Evolutionary conservation across 2,329 filamentous ascomycete genomes (phyloP).

Genomic region (Phialemonium atrogriseum): DNA sequence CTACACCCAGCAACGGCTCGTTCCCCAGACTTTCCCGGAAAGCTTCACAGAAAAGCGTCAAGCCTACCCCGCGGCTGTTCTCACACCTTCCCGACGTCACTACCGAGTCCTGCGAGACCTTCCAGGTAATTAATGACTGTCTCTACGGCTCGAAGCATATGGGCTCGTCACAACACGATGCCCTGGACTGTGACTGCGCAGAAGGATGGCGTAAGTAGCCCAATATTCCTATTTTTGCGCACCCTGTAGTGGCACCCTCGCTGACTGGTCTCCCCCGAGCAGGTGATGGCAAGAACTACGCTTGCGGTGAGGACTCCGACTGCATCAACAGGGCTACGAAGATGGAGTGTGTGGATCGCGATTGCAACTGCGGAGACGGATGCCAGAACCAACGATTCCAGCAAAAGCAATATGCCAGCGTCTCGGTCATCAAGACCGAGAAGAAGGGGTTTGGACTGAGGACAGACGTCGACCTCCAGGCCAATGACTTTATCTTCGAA

Average conservation of each 20-base stretch:
- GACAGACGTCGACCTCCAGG: slow-evolving; percentile 65
- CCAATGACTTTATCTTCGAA: slow-evolving; percentile 92
- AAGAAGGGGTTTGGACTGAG: slow-evolving; percentile 96
- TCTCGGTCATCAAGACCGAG: slow-evolving; percentile 93
- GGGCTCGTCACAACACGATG: slow-evolving; percentile 81
- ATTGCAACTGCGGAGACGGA: slow-evolving; percentile 77
- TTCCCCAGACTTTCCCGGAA: slow-evolving; percentile 67
- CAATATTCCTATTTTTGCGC: slow-evolving; percentile 6
- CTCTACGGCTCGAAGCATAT: slow-evolving; percentile 87
- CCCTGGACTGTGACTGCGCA: slow-evolving; percentile 88
- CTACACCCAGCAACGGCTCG: slow-evolving; percentile 41
- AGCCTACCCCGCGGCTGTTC: slow-evolving; percentile 48
- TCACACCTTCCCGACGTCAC: slow-evolving; percentile 71
- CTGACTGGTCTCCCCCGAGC: slow-evolving; percentile 12
- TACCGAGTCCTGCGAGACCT: slow-evolving; percentile 63
- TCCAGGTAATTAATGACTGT: slow-evolving; percentile 76
- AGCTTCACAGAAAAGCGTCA: slow-evolving; percentile 60
- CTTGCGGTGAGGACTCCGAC: slow-evolving; percentile 92
- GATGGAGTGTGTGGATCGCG: slow-evolving; percentile 80
- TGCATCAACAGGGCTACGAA: slow-evolving; percentile 98
- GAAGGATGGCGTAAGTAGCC: slow-evolving; percentile 83
- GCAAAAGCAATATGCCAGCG: slow-evolving; percentile 78
- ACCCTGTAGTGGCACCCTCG: slow-evolving; percentile 7
- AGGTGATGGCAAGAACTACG: slow-evolving; percentile 63
- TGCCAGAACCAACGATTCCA: slow-evolving; percentile 97